These are phyloP conservation scores for Magnusiomyces sp. DNA, from an alignment of 1,139 yeast genomes.

Conservation along the genomic window DNA sequence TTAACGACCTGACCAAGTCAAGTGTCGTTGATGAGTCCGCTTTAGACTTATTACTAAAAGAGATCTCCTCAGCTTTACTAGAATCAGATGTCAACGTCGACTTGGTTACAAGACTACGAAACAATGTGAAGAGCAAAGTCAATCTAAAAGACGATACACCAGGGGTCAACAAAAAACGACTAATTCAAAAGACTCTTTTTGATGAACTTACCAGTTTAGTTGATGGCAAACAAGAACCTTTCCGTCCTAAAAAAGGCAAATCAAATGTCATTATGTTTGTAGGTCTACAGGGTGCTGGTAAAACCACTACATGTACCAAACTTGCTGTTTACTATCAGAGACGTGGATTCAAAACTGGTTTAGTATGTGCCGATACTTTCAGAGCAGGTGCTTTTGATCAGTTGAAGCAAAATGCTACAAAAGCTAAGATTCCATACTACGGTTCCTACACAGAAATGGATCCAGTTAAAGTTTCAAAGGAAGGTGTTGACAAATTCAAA, in stretches of 20 bases:
- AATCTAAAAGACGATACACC: constrained; percentile 45
- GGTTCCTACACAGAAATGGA: constrained; percentile 95
- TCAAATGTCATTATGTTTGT: constrained; percentile 87
- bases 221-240: constrained; percentile 52
- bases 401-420: constrained; percentile 92
- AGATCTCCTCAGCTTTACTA: constrained; percentile 78
- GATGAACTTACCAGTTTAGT: constrained; percentile 86
- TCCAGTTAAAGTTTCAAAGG: constrained; percentile 85
- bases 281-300: constrained; percentile 98
- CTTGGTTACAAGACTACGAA: constrained; percentile 70
- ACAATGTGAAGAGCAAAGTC: constrained; percentile 54
- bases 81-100: constrained; percentile 89
- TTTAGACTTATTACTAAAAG: constrained; percentile 67
- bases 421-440: constrained; percentile 87
- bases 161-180: constrained; percentile 54
- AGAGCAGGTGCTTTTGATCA: constrained; percentile 99
- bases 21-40: constrained; percentile 53
- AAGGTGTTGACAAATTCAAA: constrained; percentile 87
- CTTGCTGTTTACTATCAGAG: constrained; percentile 90
- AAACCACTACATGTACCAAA: constrained; percentile 95
- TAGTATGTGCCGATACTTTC: constrained; percentile 98
- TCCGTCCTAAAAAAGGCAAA: constrained; percentile 76
- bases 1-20: constrained; percentile 58
- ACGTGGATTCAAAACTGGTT: constrained; percentile 88
- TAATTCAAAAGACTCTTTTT: constrained; percentile 84